Evolutionary conservation across 257 asterid species (phyloP), one percentile per base, ranked within the genome.

Genomic region (Solanum stenotomum): DNA sequence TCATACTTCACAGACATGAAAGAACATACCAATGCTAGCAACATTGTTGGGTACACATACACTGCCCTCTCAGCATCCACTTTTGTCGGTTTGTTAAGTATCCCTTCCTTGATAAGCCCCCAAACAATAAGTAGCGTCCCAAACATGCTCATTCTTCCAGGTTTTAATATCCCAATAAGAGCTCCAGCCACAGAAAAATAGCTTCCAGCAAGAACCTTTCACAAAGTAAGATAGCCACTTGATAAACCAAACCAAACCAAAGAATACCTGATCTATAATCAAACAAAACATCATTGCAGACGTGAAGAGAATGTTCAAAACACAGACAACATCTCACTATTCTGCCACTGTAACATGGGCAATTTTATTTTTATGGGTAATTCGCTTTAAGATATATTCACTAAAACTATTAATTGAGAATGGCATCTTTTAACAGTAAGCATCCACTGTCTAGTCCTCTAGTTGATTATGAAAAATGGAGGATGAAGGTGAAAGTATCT

Each of bases 131-230:
- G 93, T 90, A 97, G 99, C 31, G 96, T 94, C 71, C 99, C 99
- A 38, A 96, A 97, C 99, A 95, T 97, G 92, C 98, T 96, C 99
- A 96, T 97, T 91, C 99, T 94, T 77, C 99, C 99, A 2, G 98
- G 96, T 88, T 94, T 95, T 65, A 97, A 25, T 33, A 96, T 63
- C 63, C 99, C 98, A 59, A 97, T 90, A 3, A 97, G 92, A 10
- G 98, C 90, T 88, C 99, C 99, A 84, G 99, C 98, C 75, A 95
- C 99, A 14, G 96, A 89, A 90, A 97, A 97, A 92, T 97, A 97
- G 93, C 99, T 97, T 90, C 99, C 99, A 6, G 98, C 98, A 90
- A 97, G 98, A 94, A 97, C 98, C 99, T 97, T 91, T 56, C 82
- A 71, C 84, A 88, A 87, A 34, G 34, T 34, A 20, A 65, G 44